Conservation (phyloP, 768 basidiomycete species). For the Nidula microcarpa region DNA sequence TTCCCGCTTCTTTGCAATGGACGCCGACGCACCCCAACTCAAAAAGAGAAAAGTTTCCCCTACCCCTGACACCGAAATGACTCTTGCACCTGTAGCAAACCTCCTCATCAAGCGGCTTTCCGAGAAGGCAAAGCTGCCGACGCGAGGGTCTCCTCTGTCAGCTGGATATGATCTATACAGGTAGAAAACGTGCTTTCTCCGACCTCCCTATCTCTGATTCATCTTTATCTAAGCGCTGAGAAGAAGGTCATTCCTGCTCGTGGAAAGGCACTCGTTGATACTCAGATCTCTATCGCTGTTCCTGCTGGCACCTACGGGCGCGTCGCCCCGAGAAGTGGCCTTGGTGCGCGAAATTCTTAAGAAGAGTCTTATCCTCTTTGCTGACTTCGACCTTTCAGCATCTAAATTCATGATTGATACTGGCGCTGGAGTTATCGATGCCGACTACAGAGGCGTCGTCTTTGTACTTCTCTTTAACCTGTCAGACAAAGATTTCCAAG, state of each 20-base stretch:
- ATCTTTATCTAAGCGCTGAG: conserved; percentile 61
- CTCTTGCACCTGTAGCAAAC: conserved; percentile 36
- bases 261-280: conserved; percentile 90
- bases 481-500: conserved; percentile 84
- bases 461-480: conserved; percentile 93
- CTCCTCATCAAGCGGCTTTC: conserved; percentile 86
- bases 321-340: conserved; percentile 91
- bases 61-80: conserved; percentile 19
- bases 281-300: conserved; percentile 90
- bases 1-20: conserved; percentile 3
- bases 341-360: conserved; percentile 56
- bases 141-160: conserved; percentile 78
- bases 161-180: conserved; percentile 97
- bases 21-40: conserved; percentile 23
- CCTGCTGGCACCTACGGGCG: conserved; percentile 94
- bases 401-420: conserved; percentile 98
- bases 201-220: conserved; percentile 2
- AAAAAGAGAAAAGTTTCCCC: conserved; percentile 66
- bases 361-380: too few relatives aligned
- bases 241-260: conserved; percentile 78
- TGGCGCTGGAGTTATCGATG: conserved; percentile 95
- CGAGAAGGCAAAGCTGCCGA: conserved; percentile 78
- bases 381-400: conserved; percentile 41
- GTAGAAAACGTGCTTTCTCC: conserved; percentile 34
- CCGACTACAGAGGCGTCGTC: conserved; percentile 90